Conservation (phyloP, 176 grass and related monocot species). For the Leersia perrieri region DNA sequence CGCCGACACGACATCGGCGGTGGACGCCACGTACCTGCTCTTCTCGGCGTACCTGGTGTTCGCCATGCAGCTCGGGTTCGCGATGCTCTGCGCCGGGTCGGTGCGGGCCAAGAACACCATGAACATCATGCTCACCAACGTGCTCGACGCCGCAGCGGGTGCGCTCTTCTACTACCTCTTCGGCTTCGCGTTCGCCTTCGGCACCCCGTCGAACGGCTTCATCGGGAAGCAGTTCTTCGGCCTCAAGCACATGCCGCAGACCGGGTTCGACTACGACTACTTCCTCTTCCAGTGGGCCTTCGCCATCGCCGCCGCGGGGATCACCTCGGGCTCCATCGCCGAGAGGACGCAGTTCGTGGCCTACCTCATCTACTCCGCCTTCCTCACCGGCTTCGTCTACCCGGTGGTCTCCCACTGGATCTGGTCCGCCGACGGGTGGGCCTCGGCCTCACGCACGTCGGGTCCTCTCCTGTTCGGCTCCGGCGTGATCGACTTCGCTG, state of each 20-base stretch:
- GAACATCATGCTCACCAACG: conserved; percentile 99
- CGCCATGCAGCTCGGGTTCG: conserved; percentile 95
- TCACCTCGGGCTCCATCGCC: conserved; percentile 91
- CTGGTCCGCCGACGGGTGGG: conserved; percentile 87
- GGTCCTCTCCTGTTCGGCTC: conserved; percentile 70
- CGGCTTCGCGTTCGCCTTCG: conserved; percentile 94
- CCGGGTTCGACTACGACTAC: conserved; percentile 69
- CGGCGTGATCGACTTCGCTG: conserved; percentile 94
- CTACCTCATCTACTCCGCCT: conserved; percentile 90
- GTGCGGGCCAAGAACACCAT: conserved; percentile 97
- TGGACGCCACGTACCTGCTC: conserved; percentile 92
- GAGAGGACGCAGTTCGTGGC: conserved; percentile 93
- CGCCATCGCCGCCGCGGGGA: conserved; percentile 95
- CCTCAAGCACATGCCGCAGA: conserved; percentile 57
- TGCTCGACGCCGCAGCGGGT: conserved; percentile 79
- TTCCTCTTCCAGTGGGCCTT: conserved; percentile 99
- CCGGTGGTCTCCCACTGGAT: conserved; percentile 94
- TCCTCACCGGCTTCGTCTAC: conserved; percentile 91
- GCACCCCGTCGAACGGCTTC: conserved; percentile 79
- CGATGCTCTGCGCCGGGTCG: conserved; percentile 91
- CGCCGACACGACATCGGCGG: conserved; percentile 62
- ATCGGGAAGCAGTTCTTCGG: conserved; percentile 96
- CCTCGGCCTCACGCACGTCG: conserved; percentile 41
- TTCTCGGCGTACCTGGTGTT: conserved; percentile 98
- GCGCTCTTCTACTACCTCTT: conserved; percentile 96